These are phyloP conservation scores for Tulasnella sp. DNA, from an alignment of 768 basidiomycete species.

Conservation along the genomic window DNA sequence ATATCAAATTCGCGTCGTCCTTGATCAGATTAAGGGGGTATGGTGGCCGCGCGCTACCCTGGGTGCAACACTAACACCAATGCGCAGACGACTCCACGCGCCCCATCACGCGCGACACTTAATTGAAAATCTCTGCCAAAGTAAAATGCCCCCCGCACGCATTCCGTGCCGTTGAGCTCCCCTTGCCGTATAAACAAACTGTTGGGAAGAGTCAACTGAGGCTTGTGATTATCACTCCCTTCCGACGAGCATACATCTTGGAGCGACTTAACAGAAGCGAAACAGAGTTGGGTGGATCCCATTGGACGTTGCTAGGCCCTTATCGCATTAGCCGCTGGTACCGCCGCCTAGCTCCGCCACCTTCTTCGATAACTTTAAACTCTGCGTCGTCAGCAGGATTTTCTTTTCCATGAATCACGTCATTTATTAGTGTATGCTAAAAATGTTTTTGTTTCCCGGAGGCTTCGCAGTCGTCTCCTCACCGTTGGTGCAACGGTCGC, in stretches of 20 bases:
- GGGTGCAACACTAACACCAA: no score
- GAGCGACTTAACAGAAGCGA: neutral
- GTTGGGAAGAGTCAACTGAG: no score
- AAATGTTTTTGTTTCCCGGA: no score
- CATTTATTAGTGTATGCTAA: neutral
- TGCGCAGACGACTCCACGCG: no score
- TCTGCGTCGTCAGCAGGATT: neutral
- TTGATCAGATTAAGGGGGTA: no score
- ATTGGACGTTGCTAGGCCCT: neutral
- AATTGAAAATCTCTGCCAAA: no score
- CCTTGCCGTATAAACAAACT: neutral
- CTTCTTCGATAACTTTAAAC: constrained; percentile 6
- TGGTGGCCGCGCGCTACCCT: no score
- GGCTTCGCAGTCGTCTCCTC: neutral
- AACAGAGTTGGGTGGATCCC: neutral
- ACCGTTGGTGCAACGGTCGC: neutral
- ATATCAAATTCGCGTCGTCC: no score
- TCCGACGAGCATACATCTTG: neutral
- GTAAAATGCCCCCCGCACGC: no score
- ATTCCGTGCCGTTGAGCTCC: no score
- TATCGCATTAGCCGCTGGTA: neutral
- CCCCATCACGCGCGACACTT: no score
- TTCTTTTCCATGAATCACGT: neutral
- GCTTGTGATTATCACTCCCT: neutral
- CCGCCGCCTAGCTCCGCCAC: no score